These are phyloP conservation scores for Clavaria fumosa DNA, from an alignment of 768 basidiomycete genomes.

Conservation along the genomic window DNA sequence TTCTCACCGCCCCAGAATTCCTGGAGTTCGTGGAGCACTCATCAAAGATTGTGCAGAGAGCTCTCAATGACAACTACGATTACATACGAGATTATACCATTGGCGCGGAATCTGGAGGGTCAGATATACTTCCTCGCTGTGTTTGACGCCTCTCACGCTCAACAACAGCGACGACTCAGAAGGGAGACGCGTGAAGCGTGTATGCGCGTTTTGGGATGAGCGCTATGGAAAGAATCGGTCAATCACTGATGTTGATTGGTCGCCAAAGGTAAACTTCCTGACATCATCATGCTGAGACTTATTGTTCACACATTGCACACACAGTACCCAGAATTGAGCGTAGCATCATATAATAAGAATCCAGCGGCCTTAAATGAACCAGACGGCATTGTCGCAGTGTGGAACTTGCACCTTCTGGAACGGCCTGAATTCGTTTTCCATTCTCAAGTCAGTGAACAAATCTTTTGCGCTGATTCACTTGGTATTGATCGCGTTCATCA, in stretches of 20 bases:
- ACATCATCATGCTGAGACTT: not conserved
- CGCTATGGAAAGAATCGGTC: constrained; percentile 85
- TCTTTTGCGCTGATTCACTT: constrained; percentile 3
- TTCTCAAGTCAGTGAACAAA: constrained; percentile 58
- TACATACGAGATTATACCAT: constrained; percentile 96
- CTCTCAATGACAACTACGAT: constrained; percentile 90
- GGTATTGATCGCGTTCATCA: constrained; percentile 9
- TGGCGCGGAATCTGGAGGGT: constrained; percentile 73
- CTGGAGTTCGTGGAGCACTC: constrained; percentile 88
- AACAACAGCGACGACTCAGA: constrained; percentile 69
- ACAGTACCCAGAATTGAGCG: constrained; percentile 90
- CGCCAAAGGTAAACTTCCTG: constrained; percentile 56
- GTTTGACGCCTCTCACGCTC: constrained; percentile 1
- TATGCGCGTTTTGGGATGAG: constrained; percentile 92
- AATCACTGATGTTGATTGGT: constrained; percentile 96
- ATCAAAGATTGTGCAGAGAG: constrained; percentile 89
- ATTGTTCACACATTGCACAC: not conserved
- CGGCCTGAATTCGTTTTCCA: constrained; percentile 98
- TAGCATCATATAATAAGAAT: constrained; percentile 97
- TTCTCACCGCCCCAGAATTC: constrained; percentile 82
- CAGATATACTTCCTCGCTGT: constrained; percentile 17
- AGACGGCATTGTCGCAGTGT: constrained; percentile 91
- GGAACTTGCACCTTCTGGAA: constrained; percentile 92
- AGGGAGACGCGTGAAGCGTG: constrained; percentile 76
- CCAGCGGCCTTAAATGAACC: constrained; percentile 87